phyloP scores from a whole-genome alignment of 345 rosid genomes.

The Heritiera littoralis region DNA sequence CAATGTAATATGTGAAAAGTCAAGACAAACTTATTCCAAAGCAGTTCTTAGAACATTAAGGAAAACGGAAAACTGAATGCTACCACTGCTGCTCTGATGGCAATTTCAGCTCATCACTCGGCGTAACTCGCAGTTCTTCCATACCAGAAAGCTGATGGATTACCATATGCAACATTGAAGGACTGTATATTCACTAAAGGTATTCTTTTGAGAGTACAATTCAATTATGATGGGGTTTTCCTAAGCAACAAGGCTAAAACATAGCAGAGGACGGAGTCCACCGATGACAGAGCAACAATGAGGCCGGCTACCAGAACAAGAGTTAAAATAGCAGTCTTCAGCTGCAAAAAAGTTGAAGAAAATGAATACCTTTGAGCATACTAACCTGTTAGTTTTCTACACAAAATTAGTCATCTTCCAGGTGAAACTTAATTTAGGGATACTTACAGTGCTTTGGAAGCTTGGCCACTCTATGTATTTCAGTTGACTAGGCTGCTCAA shows the following conservation, averaged over 20 bases:
- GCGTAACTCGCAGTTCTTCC: background rate
- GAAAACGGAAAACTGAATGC: too few species aligned
- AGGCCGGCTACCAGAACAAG: constrained; percentile 67
- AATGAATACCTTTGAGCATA: background rate
- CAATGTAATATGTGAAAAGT: too few species aligned
- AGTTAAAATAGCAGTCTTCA: constrained; percentile 74
- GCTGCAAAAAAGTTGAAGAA: constrained; percentile 44
- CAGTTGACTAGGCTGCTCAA: constrained; percentile 80
- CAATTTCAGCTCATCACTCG: background rate
- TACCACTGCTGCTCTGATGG: background rate
- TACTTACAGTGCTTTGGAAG: constrained; percentile 64
- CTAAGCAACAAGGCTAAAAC: constrained; percentile 58
- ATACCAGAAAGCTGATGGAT: background rate
- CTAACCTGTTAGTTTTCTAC: background rate
- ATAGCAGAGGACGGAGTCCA: constrained; percentile 63
- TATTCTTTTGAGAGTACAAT: background rate
- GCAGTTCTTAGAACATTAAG: background rate
- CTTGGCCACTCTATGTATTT: constrained; percentile 79
- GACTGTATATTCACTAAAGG: background rate
- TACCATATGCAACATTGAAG: background rate
- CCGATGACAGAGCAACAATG: constrained; percentile 67
- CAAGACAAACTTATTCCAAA: background rate
- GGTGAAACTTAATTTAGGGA: background rate
- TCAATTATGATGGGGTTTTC: constrained; percentile 42
- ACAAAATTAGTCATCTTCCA: background rate